Conservation (phyloP, 75 land plant genomes). For the Ceratopteris richardii region DNA sequence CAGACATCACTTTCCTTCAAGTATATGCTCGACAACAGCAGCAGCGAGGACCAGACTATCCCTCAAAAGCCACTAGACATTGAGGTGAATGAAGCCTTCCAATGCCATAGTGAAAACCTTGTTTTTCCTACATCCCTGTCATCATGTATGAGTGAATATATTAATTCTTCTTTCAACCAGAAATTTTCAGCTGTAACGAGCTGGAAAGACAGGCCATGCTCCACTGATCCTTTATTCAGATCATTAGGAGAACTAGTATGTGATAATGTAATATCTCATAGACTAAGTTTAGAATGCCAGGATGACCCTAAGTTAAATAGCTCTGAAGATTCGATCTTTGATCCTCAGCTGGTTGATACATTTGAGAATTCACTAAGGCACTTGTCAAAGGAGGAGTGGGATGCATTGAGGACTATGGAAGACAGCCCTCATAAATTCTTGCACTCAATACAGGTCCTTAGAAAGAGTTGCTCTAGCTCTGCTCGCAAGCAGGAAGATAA, state of each 20-base stretch:
- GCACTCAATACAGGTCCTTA: not conserved
- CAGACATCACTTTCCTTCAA: not conserved
- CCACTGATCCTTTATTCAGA: not conserved
- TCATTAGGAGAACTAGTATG: not conserved
- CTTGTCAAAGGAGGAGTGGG: slow-evolving; percentile 3
- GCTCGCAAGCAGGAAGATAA: not conserved
- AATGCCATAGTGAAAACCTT: not conserved
- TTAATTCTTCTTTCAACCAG: not conserved
- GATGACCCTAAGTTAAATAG: not conserved
- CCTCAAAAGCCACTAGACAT: too few species aligned
- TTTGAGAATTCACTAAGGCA: not conserved
- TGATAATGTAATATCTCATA: not conserved
- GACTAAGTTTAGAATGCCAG: not conserved
- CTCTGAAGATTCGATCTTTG: not conserved
- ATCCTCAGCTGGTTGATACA: slow-evolving; percentile 1
- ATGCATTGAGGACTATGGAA: slow-evolving; percentile 1
- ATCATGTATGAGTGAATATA: not conserved
- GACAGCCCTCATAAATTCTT: not conserved
- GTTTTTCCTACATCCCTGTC: not conserved
- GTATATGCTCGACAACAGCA: not conserved
- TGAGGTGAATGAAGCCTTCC: too few species aligned
- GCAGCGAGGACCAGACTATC: too few species aligned
- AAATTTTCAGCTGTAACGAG: not conserved
- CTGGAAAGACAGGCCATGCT: not conserved
- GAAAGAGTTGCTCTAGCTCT: slow-evolving; percentile 1